phyloP scores from a whole-genome alignment of 257 asterid genomes.

The Salvia hispanica region DNA sequence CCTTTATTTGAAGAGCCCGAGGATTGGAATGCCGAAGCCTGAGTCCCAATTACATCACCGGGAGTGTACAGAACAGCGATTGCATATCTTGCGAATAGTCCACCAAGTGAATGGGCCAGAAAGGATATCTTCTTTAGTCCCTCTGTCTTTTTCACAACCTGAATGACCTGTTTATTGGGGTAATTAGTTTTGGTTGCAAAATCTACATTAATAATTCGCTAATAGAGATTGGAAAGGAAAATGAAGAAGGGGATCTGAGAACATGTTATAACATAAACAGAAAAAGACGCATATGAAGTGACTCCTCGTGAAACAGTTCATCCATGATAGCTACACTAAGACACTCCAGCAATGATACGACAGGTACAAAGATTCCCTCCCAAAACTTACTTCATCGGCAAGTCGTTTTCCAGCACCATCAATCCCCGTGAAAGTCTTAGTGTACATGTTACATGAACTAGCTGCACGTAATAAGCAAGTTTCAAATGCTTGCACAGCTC shows the following conservation, averaged over 20 bases:
- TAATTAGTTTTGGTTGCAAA: constrained; percentile 6
- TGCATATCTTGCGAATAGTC: constrained; percentile 89
- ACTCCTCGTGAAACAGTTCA: background rate
- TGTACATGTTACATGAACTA: constrained; percentile 79
- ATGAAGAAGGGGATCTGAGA: background rate
- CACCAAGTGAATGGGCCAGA: constrained; percentile 97
- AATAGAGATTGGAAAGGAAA: background rate
- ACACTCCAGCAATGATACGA: constrained; percentile 24
- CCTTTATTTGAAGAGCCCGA: constrained; percentile 51
- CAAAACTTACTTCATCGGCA: constrained; percentile 85
- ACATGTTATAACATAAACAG: constrained; percentile 7
- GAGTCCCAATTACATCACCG: constrained; percentile 36
- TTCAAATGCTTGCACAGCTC: constrained; percentile 27
- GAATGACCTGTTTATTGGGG: constrained; percentile 56
- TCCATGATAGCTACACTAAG: constrained; percentile 6
- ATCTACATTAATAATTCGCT: background rate
- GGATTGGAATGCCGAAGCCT: constrained; percentile 32
- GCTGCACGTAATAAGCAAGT: constrained; percentile 58
- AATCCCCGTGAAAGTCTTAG: constrained; percentile 89
- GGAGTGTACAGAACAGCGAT: constrained; percentile 61
- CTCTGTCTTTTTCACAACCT: constrained; percentile 61
- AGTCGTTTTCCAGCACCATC: constrained; percentile 91
- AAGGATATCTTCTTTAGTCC: constrained; percentile 81
- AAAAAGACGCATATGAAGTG: constrained; percentile 12
- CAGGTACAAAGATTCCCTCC: constrained; percentile 18